Evolutionary conservation across 768 basidiomycete species (phyloP), one percentile per base, ranked within the genome.

Genomic region (Podaxis sp.): DNA sequence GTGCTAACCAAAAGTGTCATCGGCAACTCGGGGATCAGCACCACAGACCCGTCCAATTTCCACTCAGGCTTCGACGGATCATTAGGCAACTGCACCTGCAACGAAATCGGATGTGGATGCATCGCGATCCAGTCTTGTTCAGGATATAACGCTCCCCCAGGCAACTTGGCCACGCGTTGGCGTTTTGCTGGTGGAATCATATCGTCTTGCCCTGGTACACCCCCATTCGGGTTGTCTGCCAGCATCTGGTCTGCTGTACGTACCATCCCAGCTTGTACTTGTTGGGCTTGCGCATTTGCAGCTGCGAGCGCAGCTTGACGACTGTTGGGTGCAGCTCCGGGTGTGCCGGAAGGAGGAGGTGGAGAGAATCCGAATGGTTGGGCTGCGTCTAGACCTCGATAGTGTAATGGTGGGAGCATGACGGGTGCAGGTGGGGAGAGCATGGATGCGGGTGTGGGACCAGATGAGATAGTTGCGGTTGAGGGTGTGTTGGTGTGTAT

Each of bases 41-140:
- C 85, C 44, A 87, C 77, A 57, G 81, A 82, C 0, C 95, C 96
- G 69, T 96, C 87, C 58, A 97, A 79, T 70, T 96, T 95, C 93
- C 92, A 96, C 74, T 96, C 96, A 0, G 95, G 89, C 72, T 92
- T 95, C 37, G 88, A 85, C 1, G 89, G 77, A 68, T 95, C 88
- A 58, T 78, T 82, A 1, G 96, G 95, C 66, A 99, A 80, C 71
- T 96, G 93, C 2, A 99, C 80, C 37, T 82, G 81, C 51, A 99
- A 82, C 26, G 89, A 88, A 69, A 99, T 93, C 12, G 96, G 91
- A 67, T 96, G 90, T 87, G 95, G 92, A 73, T 98, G 94, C 85
- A 94, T 88, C 52, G 81, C 81, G 67, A 94, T 86, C 95, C 95
- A 98, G 73, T 96, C 93, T 58, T 85, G 82, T 69, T 95, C 95